Conservation (phyloP, 2,329 filamentous ascomycete genomes). For the Pyricularia pennisetigena region DNA sequence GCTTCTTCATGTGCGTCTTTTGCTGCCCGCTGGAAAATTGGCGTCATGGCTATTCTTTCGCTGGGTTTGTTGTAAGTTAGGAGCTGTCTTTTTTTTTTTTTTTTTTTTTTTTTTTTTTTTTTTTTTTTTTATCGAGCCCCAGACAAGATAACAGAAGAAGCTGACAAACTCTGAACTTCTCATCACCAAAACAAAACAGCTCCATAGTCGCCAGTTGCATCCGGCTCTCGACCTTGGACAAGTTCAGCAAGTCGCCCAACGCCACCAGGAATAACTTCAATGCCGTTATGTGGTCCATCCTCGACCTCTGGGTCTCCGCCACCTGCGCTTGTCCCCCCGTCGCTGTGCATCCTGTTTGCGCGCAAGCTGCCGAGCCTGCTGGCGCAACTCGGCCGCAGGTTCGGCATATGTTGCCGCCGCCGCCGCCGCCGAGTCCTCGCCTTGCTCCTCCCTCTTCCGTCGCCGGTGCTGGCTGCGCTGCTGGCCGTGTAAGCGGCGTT, state of each 20-base stretch:
- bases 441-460: too few relatives aligned
- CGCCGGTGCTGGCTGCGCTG: too few relatives aligned
- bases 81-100: not conserved
- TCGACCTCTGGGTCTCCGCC: slow-evolving; percentile 18
- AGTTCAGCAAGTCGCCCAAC: slow-evolving; percentile 11
- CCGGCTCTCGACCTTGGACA: slow-evolving; percentile 8
- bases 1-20: not conserved
- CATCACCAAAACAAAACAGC: not conserved
- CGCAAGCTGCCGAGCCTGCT: not conserved
- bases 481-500: too few relatives aligned
- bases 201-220: not conserved
- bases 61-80: not conserved
- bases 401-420: not conserved
- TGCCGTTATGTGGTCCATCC: not conserved
- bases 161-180: not conserved
- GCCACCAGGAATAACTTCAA: not conserved
- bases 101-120: not conserved
- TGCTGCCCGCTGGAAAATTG: not conserved
- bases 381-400: not conserved
- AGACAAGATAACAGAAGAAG: not conserved
- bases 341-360: slow-evolving; percentile 11
- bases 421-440: too few relatives aligned
- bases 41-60: not conserved
- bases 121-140: not conserved
- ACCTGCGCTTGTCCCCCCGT: slow-evolving; percentile 20